Evolutionary conservation across 2,329 filamentous ascomycete genomes (phyloP).

Genomic region (Metarhizium rileyi): DNA sequence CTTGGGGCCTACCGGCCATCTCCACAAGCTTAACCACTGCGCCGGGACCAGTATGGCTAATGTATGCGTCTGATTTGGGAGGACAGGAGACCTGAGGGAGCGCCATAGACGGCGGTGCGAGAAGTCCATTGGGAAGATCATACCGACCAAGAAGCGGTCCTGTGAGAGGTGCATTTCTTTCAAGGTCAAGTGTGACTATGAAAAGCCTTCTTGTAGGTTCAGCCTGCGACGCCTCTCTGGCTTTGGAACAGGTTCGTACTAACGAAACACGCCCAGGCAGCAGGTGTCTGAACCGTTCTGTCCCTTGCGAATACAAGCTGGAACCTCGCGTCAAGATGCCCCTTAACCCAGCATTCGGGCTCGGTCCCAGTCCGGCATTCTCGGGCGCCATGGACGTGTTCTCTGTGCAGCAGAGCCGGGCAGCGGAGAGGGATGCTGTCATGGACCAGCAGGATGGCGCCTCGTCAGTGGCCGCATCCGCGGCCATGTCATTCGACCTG

Average conservation of each 20-base stretch:
- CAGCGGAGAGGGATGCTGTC: background rate
- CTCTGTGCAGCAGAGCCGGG: background rate
- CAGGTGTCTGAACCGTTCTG: conserved; percentile 7
- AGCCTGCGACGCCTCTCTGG: background rate
- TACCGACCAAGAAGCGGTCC: conserved; percentile 9
- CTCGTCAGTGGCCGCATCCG: background rate
- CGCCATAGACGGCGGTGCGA: conserved; percentile 8
- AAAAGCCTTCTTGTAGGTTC: conserved; percentile 7
- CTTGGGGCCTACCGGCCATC: background rate
- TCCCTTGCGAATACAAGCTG: conserved; percentile 7
- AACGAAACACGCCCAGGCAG: conserved; percentile 1
- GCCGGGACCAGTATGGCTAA: background rate
- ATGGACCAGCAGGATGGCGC: background rate
- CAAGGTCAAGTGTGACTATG: conserved; percentile 9
- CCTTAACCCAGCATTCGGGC: conserved; percentile 8
- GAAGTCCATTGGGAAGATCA: conserved; percentile 8
- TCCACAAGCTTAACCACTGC: background rate
- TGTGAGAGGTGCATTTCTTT: conserved; percentile 10
- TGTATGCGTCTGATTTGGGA: background rate
- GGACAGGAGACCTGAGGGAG: conserved; percentile 7
- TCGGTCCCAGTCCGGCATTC: conserved; percentile 5
- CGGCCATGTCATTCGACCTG: conserved; percentile 4
- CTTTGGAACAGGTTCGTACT: background rate
- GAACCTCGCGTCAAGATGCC: conserved; percentile 9
- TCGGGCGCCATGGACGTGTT: conserved; percentile 7